Conservation (phyloP, 768 basidiomycete genomes). For the Ramaria sp. region DNA sequence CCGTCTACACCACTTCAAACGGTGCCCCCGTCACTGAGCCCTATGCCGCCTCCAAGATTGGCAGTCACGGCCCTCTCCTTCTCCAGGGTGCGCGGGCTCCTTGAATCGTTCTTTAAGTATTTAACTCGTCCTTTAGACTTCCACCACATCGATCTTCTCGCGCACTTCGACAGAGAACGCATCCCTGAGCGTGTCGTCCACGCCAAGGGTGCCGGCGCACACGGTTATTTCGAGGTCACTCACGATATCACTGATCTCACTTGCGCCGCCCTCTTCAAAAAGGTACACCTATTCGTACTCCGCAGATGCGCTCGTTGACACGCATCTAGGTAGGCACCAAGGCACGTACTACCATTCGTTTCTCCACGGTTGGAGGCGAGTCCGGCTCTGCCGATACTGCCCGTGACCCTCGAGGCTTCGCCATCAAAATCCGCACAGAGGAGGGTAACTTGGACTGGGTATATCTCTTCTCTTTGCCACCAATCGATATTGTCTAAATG, state of each 20-base stretch:
- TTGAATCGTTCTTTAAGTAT: conserved; percentile 11
- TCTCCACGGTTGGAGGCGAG: conserved; percentile 91
- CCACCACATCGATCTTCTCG: conserved; percentile 80
- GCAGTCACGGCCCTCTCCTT: conserved; percentile 70
- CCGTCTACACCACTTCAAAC: conserved; percentile 76
- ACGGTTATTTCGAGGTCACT: conserved; percentile 88
- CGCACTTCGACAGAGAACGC: conserved; percentile 90
- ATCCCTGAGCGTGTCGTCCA: conserved; percentile 92
- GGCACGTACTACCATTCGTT: conserved; percentile 69
- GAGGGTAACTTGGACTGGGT: conserved; percentile 92
- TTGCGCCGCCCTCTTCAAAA: conserved; percentile 53
- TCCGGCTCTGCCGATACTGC: conserved; percentile 85
- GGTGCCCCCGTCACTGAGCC: conserved; percentile 70
- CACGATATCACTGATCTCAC: conserved; percentile 78
- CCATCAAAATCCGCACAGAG: conserved; percentile 79
- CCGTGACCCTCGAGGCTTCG: conserved; percentile 90
- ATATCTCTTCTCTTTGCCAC: conserved; percentile 15
- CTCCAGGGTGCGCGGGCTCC: conserved; percentile 56
- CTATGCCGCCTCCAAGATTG: conserved; percentile 70
- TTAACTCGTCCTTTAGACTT: conserved; percentile 43
- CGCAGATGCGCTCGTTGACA: not conserved
- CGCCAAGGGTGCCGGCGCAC: conserved; percentile 87
- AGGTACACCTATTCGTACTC: conserved; percentile 10
- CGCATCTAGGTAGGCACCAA: conserved; percentile 42
- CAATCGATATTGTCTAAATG: conserved; percentile 3